Conservation (phyloP, 768 basidiomycete genomes). For the Boletus coccyginus region DNA sequence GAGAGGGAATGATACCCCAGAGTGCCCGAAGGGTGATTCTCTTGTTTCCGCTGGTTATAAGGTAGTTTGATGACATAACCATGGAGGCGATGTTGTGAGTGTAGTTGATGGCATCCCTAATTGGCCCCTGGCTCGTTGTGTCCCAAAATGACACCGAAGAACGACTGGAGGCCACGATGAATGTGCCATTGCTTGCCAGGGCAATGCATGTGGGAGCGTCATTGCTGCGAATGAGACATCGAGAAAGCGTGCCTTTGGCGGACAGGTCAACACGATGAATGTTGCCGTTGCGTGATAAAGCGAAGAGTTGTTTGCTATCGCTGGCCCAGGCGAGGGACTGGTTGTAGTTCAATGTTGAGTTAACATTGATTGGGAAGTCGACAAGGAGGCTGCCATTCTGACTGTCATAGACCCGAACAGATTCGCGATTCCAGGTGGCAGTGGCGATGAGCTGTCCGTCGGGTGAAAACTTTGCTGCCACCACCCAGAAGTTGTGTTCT, state of each 20-base stretch:
- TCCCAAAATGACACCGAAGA: conserved; percentile 10
- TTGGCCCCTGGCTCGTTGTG: not conserved
- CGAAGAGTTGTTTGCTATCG: not conserved
- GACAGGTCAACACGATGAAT: not conserved
- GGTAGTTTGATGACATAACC: not conserved
- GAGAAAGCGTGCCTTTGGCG: not conserved
- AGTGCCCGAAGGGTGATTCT: not conserved
- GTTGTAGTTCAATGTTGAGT: not conserved
- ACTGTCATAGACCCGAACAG: not conserved
- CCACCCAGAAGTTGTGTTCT: not conserved
- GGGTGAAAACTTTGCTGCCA: not conserved
- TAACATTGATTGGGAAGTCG: not conserved
- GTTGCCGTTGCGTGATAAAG: not conserved
- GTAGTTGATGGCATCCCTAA: not conserved
- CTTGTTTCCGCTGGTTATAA: not conserved
- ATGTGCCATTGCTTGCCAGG: not conserved
- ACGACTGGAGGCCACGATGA: not conserved
- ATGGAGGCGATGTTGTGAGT: not conserved
- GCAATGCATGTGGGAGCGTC: not conserved
- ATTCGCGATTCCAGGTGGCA: not conserved
- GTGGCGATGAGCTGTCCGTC: not conserved
- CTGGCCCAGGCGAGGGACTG: not conserved
- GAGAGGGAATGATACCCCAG: not conserved
- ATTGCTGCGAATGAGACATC: not conserved
- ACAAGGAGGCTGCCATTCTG: not conserved